Conservation (phyloP, 805 yeast species). For the Wickerhamomyces queroliae region DNA sequence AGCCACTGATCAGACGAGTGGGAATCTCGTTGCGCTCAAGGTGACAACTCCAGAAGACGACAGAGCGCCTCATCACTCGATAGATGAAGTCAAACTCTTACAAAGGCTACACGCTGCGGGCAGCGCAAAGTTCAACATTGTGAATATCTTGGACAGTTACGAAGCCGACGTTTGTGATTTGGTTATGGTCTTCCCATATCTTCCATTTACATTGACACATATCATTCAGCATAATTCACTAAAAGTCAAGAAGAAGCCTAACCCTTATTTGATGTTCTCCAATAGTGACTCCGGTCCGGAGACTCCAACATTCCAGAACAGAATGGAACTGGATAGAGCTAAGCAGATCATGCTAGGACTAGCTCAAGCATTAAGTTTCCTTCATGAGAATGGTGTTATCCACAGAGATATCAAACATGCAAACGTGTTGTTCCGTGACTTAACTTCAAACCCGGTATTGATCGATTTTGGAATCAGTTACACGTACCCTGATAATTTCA, state of each 20-base stretch:
- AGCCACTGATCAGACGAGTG: conserved; percentile 12
- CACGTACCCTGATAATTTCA: conserved; percentile 47
- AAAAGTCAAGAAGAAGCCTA: conserved; percentile 22
- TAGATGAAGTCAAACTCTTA: conserved; percentile 38
- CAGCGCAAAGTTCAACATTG: conserved; percentile 9
- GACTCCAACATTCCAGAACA: conserved; percentile 6
- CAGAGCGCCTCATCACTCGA: conserved; percentile 47
- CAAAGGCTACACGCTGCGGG: conserved; percentile 11
- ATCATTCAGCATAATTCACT: conserved; percentile 28
- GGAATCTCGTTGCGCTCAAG: conserved; percentile 36
- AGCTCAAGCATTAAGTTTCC: conserved; percentile 46
- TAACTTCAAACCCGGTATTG: conserved; percentile 26
- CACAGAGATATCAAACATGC: conserved; percentile 93
- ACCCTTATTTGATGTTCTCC: conserved; percentile 23
- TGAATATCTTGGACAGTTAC: conserved; percentile 21
- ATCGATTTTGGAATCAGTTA: conserved; percentile 37
- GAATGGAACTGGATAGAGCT: conserved; percentile 10
- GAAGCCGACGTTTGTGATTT: conserved; percentile 26
- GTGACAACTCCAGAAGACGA: conserved; percentile 43
- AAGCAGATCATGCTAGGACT: conserved; percentile 29
- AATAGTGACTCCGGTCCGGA: conserved; percentile 11
- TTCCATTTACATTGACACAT: conserved; percentile 28
- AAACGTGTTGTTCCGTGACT: conserved; percentile 51
- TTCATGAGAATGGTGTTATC: conserved; percentile 71
- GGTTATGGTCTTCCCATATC: conserved; percentile 37